Evolutionary conservation across 225 moss, liverwort and hornwort species (phyloP).

Genomic region (Anthoceros angustus): DNA sequence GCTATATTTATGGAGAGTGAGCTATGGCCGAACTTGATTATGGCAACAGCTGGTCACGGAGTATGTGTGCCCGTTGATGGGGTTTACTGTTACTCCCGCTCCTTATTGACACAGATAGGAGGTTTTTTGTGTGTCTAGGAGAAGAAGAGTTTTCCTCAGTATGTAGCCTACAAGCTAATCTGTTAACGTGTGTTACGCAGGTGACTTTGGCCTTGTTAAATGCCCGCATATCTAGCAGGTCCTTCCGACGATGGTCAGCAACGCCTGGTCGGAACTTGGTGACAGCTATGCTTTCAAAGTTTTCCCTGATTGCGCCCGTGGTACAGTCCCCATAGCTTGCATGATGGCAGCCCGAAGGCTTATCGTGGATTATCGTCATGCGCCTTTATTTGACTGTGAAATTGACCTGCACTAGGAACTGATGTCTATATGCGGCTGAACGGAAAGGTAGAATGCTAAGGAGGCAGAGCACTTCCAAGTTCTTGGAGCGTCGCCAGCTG

Average conservation of each 20-base stretch:
- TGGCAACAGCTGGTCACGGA: conserved; percentile 45
- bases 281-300: conserved; percentile 48
- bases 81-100: neutral
- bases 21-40: conserved; percentile 74
- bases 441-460: conserved; percentile 55
- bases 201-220: conserved; percentile 72
- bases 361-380: neutral
- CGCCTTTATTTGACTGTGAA: neutral
- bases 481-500: conserved; percentile 55
- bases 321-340: conserved; percentile 23
- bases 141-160: neutral
- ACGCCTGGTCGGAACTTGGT: conserved; percentile 30
- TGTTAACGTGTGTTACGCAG: conserved; percentile 13
- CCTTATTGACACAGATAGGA: neutral
- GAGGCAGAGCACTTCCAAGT: conserved; percentile 81
- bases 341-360: conserved; percentile 4
- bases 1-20: conserved; percentile 91
- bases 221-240: conserved; percentile 67
- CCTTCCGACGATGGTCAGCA: conserved; percentile 65
- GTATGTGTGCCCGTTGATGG: conserved; percentile 18
- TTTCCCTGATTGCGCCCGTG: conserved; percentile 60
- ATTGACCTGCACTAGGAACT: neutral
- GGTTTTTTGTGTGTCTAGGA: neutral
- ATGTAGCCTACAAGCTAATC: neutral
- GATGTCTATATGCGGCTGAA: conserved; percentile 5